Evolutionary conservation across 164 flowering plant species (phyloP).

Genomic region (Echeveria elegans): DNA sequence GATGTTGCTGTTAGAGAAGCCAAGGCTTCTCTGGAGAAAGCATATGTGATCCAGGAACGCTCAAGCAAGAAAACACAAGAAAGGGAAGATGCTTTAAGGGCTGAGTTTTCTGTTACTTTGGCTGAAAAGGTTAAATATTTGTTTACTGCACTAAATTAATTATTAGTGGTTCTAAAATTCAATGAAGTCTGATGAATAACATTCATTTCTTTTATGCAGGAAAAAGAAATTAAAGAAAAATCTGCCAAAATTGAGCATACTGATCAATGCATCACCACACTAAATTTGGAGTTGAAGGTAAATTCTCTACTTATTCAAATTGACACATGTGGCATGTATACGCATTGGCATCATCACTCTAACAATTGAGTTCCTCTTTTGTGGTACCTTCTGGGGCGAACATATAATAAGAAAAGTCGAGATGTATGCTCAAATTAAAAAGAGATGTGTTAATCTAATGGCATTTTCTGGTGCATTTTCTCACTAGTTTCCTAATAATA

Average conservation of each 20-base stretch:
- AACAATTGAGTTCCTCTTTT: too few relatives aligned
- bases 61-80: slow-evolving; percentile 50
- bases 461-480: neutral
- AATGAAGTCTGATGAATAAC: neutral
- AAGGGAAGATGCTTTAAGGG: slow-evolving; percentile 81
- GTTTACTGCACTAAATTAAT: slow-evolving; percentile 1
- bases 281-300: slow-evolving; percentile 73
- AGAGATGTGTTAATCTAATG: neutral
- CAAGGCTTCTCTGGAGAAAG: slow-evolving; percentile 86
- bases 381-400: neutral
- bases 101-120: slow-evolving; percentile 45
- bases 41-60: slow-evolving; percentile 72
- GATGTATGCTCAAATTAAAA: neutral
- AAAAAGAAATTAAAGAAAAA: slow-evolving; percentile 73
- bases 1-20: slow-evolving; percentile 78
- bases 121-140: slow-evolving; percentile 59
- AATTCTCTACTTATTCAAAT: neutral
- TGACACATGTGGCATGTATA: too few relatives aligned
- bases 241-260: slow-evolving; percentile 57
- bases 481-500: neutral
- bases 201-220: slow-evolving; percentile 33
- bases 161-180: too few relatives aligned
- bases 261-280: slow-evolving; percentile 68
- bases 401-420: neutral
- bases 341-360: neutral